Base-by-base conservation (phyloP, 2,329 filamentous ascomycete genomes). In the Penicillium sclerotiorum region DNA sequence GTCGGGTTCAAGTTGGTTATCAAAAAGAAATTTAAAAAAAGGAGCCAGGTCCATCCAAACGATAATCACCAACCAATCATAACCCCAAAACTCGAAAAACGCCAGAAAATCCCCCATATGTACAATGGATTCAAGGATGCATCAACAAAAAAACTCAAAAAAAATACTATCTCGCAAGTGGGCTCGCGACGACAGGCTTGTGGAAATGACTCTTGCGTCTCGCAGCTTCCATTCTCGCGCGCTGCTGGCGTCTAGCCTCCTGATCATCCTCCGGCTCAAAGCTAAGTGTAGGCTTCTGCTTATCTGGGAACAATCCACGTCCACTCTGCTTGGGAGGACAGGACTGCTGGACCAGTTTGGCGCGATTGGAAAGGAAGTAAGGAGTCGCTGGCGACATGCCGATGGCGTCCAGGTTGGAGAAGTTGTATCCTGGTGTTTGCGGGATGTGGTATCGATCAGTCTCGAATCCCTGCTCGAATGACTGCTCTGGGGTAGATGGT, bases 181-280 rank as follows among this genome's bases (percentile, higher is more conserved):
- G 89, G 68, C 88, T 92, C 15, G 81, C 85, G 50, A 90, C 74
- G 71, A 88, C 87, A 23, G 88, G 89, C 25, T 87, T 87, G 74
- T 86, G 90, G 64, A 89, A 87, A 68, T 90, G 67, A 64, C 87
- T 93, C 80, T 89, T 90, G 53, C 89, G 79, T 53, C 88, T 78
- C 1, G 87, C 88, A 9, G 86, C 84, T 78, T 89, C 83, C 53
- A 92, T 73, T 40, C 84, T 78, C 70, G 82, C 78, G 53, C 84
- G 73, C 47, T 88, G 76, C 15, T 67, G 64, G 18, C 69, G 66
- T 33, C 68, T 67, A 1, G 60, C 53, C 28, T 72, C 67, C 37
- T 64, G 64, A 5, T 69, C 65, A 33, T 57, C 55, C 8, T 56
- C 50, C 18, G n/a, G n/a, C n/a, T 54, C 52, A 8, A 56, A 35